Conservation (phyloP, 192 early-diverging fungal species). For the Linnemannia schmuckeri region DNA sequence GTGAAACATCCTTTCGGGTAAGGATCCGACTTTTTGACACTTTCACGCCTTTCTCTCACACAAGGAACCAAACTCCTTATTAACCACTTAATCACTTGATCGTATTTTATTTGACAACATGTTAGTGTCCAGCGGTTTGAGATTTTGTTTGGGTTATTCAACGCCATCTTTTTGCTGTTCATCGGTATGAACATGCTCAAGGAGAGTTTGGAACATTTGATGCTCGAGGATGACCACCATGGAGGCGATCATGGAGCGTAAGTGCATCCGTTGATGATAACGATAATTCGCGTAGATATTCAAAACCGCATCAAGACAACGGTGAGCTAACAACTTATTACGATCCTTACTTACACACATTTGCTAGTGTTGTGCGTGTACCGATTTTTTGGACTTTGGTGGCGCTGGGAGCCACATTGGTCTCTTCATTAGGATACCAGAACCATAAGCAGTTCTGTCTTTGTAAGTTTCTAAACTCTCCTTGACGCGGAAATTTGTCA, state of each 20-base stretch:
- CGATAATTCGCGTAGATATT: not conserved
- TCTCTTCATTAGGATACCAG: conserved; percentile 62
- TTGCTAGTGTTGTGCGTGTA: conserved; percentile 34
- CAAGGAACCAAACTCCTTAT: too few species aligned
- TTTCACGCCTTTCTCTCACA: not conserved
- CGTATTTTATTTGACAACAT: not conserved
- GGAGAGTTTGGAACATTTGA: conserved; percentile 69
- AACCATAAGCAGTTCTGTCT: conserved; percentile 66
- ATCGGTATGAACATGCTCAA: conserved; percentile 70
- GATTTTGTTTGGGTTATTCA: conserved; percentile 65
- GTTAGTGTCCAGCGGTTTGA: conserved; percentile 65
- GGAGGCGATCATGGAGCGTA: conserved; percentile 56
- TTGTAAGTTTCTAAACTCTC: conserved; percentile 47
- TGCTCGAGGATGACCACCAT: conserved; percentile 64
- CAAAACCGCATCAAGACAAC: not conserved
- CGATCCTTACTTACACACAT: not conserved
- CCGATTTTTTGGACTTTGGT: conserved; percentile 58
- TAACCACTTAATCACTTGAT: too few species aligned
- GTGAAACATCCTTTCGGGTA: conserved; percentile 72
- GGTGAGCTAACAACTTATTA: not conserved
- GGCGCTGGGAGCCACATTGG: conserved; percentile 54
- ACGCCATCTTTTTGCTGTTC: conserved; percentile 67
- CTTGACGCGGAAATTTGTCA: not conserved
- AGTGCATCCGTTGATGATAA: not conserved
- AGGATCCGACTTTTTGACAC: not conserved